Conservation (phyloP, 192 early-diverging fungal species). For the Spizellomyces sp. region DNA sequence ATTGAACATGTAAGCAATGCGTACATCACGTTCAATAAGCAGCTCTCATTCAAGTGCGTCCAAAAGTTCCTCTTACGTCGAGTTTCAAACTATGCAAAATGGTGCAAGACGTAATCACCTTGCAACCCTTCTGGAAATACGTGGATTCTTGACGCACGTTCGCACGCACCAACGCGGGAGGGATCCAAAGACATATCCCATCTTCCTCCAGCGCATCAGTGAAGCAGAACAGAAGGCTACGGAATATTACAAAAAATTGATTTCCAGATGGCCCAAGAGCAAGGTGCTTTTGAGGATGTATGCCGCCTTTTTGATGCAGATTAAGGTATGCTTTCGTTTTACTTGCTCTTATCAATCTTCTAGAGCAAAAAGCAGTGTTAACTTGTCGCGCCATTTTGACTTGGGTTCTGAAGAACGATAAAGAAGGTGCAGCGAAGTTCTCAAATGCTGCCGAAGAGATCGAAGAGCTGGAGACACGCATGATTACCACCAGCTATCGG, state of each 20-base stretch:
- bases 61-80: conserved; percentile 32
- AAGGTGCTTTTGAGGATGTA: conserved; percentile 36
- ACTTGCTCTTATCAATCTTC: neutral
- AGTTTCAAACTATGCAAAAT: conserved; percentile 38
- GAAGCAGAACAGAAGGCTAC: conserved; percentile 33
- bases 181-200: conserved; percentile 34
- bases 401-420: conserved; percentile 15
- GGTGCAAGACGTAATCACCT: conserved; percentile 29
- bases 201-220: conserved; percentile 34
- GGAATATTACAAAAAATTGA: conserved; percentile 30
- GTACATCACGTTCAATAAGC: neutral
- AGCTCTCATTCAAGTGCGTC: neutral
- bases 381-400: neutral
- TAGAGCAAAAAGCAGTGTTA: too few relatives aligned
- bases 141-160: conserved; percentile 27
- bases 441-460: conserved; percentile 29
- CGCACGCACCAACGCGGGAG: conserved; percentile 19
- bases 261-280: conserved; percentile 32
- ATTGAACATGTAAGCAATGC: conserved; percentile 24
- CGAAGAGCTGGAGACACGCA: conserved; percentile 24
- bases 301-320: conserved; percentile 28
- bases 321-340: conserved; percentile 28
- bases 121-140: conserved; percentile 28
- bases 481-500: neutral
- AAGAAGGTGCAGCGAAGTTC: conserved; percentile 15